Evolutionary conservation across 2,329 filamentous ascomycete genomes (phyloP).

Genomic region (Fonsecaea multimorphosa): DNA sequence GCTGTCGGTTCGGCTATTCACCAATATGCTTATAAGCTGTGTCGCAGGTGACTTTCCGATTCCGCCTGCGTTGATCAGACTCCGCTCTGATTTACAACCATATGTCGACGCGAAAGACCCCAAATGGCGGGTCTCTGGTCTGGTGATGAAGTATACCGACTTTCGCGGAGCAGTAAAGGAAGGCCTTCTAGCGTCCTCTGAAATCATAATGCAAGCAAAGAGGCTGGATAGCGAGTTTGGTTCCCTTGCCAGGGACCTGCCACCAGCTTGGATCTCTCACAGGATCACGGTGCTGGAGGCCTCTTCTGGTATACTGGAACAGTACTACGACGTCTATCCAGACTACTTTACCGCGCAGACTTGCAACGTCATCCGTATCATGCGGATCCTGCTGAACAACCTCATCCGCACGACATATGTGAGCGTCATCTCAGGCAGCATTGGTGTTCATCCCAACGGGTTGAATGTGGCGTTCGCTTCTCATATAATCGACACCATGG

Average conservation of each 20-base stretch:
- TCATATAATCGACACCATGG: conserved; percentile 38
- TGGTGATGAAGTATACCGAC: conserved; percentile 42
- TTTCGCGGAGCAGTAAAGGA: conserved; percentile 37
- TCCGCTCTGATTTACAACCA: conserved; percentile 45
- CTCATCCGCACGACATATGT: conserved; percentile 27
- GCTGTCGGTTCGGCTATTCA: conserved; percentile 36
- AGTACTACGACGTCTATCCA: conserved; percentile 43
- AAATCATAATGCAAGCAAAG: conserved; percentile 35
- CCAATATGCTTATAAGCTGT: conserved; percentile 44
- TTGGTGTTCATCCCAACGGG: background rate
- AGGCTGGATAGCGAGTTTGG: conserved; percentile 41
- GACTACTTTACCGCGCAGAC: conserved; percentile 43
- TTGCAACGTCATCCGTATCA: conserved; percentile 44
- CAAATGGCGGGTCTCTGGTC: conserved; percentile 43
- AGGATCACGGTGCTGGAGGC: conserved; percentile 18
- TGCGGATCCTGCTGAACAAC: conserved; percentile 45
- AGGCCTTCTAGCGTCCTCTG: conserved; percentile 29
- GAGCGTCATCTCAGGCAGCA: background rate
- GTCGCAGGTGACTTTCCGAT: conserved; percentile 44
- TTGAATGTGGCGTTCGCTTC: conserved; percentile 23
- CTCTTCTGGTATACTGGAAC: conserved; percentile 35
- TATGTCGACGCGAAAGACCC: conserved; percentile 41
- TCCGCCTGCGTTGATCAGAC: conserved; percentile 47
- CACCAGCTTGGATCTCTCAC: conserved; percentile 24
- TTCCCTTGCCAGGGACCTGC: conserved; percentile 35